Percentiles rank a stretch among this genome's conserved stretches.
Evolutionary conservation across 1,139 yeast genomes (phyloP).

Genomic region (Lodderomyces parapsilosis): DNA sequence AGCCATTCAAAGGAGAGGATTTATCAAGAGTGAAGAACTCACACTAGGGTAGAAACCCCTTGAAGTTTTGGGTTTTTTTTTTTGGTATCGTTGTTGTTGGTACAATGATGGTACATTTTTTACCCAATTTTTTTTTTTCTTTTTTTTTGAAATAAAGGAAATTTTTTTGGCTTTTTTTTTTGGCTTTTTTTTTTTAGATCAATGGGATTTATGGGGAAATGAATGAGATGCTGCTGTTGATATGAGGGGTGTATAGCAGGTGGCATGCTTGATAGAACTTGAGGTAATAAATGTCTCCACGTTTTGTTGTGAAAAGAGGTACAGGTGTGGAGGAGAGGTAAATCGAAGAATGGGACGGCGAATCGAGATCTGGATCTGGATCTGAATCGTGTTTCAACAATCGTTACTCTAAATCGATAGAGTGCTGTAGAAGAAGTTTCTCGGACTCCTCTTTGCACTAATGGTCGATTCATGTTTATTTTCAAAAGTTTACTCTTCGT

Average conservation of each 20-base stretch:
- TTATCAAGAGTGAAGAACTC: slow-evolving; percentile 31
- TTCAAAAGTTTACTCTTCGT: slow-evolving; percentile 3
- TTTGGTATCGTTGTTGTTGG: neutral
- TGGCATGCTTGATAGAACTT: neutral
- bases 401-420: too few relatives aligned
- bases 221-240: neutral
- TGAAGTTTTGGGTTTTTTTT: neutral
- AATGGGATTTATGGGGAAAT: neutral
- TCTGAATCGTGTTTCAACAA: too few relatives aligned
- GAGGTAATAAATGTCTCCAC: neutral
- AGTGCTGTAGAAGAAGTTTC: too few relatives aligned
- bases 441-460: neutral
- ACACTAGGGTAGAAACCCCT: neutral
- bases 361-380: too few relatives aligned
- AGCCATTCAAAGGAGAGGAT: slow-evolving; percentile 78
- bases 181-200: neutral
- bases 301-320: neutral
- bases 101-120: too few relatives aligned
- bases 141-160: neutral
- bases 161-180: neutral
- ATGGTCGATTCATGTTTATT: neutral
- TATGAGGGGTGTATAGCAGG: neutral
- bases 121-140: neutral
- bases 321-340: neutral
- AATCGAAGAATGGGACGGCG: neutral